Percentiles rank a stretch among this genome's conserved stretches.
These are phyloP conservation scores for Colletotrichum lindemuthianum DNA, from an alignment of 2,329 filamentous ascomycete genomes.

Conservation along the genomic window DNA sequence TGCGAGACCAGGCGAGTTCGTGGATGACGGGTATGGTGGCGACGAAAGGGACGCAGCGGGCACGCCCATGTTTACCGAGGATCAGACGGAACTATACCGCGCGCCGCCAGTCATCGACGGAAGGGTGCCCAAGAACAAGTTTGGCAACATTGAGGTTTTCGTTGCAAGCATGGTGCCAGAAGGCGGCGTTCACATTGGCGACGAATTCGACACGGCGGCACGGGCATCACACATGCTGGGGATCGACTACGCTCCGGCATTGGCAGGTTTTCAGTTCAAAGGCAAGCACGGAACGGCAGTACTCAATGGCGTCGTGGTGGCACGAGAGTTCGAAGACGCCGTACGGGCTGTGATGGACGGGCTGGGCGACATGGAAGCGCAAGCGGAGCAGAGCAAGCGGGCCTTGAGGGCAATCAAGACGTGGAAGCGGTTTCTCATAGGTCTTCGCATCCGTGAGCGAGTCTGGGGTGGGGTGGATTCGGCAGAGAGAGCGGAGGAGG, in stretches of 20 bases:
- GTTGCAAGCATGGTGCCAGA: constrained; percentile 89
- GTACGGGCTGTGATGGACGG: constrained; percentile 75
- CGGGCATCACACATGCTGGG: constrained; percentile 79
- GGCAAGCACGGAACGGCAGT: constrained; percentile 88
- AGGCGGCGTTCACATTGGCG: constrained; percentile 77
- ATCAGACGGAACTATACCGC: constrained; percentile 78
- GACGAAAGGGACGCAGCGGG: constrained; percentile 58
- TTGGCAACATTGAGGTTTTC: constrained; percentile 93
- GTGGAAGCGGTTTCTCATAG: constrained; percentile 75
- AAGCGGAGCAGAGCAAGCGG: constrained; percentile 74
- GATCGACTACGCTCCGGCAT: constrained; percentile 88
- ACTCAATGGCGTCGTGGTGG: constrained; percentile 80
- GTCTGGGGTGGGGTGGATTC: constrained; percentile 70
- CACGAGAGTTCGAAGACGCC: constrained; percentile 76
- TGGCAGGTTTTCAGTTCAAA: constrained; percentile 90
- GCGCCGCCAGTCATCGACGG: constrained; percentile 81
- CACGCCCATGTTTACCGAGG: constrained; percentile 67
- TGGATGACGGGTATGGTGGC: constrained; percentile 54
- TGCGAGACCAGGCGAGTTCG: constrained; percentile 37
- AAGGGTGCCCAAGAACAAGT: constrained; percentile 87
- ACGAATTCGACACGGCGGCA: constrained; percentile 63
- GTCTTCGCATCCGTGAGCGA: constrained; percentile 78
- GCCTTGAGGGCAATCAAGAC: constrained; percentile 79
- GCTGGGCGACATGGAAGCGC: constrained; percentile 72
- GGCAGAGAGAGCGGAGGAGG: constrained; percentile 54